Conservation (phyloP, 2,329 filamentous ascomycete genomes). For the Neocatenulostroma microsporum region DNA sequence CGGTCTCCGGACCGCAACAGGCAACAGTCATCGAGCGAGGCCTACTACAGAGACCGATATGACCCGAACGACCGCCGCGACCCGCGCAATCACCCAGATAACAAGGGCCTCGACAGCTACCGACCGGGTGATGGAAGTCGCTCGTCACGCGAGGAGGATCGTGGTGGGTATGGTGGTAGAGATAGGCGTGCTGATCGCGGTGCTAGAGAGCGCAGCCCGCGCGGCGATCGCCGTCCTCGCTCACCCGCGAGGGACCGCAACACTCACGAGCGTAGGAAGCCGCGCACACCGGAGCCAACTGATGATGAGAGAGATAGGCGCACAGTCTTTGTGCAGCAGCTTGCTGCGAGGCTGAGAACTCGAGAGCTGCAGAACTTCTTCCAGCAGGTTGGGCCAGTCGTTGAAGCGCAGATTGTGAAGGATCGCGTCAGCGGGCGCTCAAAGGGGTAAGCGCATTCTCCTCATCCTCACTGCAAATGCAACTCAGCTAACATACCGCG, state of each 20-base stretch:
- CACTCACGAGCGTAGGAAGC: too few relatives aligned
- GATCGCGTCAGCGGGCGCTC: conserved; percentile 93
- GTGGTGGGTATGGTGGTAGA: conserved; percentile 47
- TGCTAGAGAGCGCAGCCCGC: too few relatives aligned
- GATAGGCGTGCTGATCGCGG: too few relatives aligned
- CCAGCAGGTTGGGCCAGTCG: conserved; percentile 86
- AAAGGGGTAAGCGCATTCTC: conserved; percentile 69
- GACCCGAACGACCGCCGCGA: too few relatives aligned
- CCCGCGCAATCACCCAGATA: too few relatives aligned
- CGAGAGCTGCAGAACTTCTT: conserved; percentile 93
- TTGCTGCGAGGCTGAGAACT: conserved; percentile 85
- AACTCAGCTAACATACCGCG: conserved; percentile 31
- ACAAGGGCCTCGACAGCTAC: too few relatives aligned
- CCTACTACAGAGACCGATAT: too few relatives aligned
- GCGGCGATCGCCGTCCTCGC: conserved; percentile 35
- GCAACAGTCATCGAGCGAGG: conserved; percentile 18
- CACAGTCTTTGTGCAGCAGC: conserved; percentile 97
- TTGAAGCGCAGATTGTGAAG: conserved; percentile 97
- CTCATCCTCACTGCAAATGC: too few relatives aligned
- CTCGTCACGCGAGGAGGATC: too few relatives aligned
- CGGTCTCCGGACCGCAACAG: conserved; percentile 16
- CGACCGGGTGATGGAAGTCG: too few relatives aligned
- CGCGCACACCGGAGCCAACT: conserved; percentile 63
- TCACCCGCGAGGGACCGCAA: conserved; percentile 9
- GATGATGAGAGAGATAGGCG: conserved; percentile 95